Conservation (phyloP, 257 asterid species). For the Solanum pinnatisectum region DNA sequence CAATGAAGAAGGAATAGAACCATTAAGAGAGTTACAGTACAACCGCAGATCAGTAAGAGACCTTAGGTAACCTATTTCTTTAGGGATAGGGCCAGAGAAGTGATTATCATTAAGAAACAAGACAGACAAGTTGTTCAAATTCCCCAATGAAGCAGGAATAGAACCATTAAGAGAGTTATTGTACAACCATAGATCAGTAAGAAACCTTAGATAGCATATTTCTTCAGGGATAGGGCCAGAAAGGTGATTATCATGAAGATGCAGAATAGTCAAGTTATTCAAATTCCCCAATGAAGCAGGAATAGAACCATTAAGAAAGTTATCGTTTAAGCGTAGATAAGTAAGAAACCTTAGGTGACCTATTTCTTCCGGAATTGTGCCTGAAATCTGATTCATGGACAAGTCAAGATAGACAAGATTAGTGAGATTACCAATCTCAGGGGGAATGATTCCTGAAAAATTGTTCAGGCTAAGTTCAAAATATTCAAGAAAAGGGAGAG, state of each 20-base stretch:
- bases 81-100: neutral
- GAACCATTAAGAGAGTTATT: neutral
- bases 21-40: neutral
- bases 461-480: neutral
- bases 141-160: neutral
- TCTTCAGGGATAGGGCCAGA: too few relatives aligned
- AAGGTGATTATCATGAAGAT: too few relatives aligned
- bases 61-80: too few relatives aligned
- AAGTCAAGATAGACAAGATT: neutral
- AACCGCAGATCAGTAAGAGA: accelerated
- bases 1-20: neutral
- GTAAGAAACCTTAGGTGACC: too few relatives aligned
- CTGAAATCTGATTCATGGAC: neutral
- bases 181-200: too few relatives aligned
- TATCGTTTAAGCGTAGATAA: too few relatives aligned
- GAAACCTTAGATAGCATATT: neutral
- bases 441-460: neutral
- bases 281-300: too few relatives aligned
- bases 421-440: neutral
- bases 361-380: neutral
- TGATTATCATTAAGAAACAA: neutral
- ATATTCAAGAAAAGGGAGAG: neutral
- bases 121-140: neutral
- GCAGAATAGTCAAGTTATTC: too few relatives aligned
- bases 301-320: too few relatives aligned